phyloP scores from a whole-genome alignment of 768 basidiomycete genomes.

The Mycena albidolilacea region DNA sequence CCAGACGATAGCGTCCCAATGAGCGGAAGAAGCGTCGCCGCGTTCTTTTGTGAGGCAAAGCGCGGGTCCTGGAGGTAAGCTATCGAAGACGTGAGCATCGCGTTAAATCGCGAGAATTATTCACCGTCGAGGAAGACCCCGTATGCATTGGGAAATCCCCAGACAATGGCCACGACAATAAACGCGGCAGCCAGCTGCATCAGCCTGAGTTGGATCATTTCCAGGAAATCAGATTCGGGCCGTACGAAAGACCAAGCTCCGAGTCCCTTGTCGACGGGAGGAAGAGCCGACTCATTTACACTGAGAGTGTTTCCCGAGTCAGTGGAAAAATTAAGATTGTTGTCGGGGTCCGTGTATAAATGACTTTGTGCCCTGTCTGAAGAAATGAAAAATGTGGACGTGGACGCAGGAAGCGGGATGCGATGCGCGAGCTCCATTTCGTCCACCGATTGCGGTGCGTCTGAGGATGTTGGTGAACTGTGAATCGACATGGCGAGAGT shows the following conservation, averaged over 20 bases:
- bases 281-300: conserved; percentile 28
- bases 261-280: conserved; percentile 43
- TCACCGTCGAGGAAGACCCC: conserved; percentile 48
- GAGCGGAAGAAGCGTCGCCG: conserved; percentile 46
- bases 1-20: conserved; percentile 48
- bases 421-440: conserved; percentile 34
- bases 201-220: not conserved
- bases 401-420: conserved; percentile 29
- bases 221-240: not conserved
- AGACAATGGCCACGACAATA: conserved; percentile 47
- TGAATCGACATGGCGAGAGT: not conserved
- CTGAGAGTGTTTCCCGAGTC: too few species aligned
- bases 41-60: conserved; percentile 41
- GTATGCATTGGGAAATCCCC: conserved; percentile 48
- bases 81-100: not conserved
- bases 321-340: not conserved
- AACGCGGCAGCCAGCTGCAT: conserved; percentile 46
- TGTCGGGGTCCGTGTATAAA: not conserved
- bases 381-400: conserved; percentile 14
- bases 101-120: not conserved
- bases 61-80: conserved; percentile 46
- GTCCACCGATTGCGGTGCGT: not conserved
- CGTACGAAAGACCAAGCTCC: conserved; percentile 48
- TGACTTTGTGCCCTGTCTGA: conserved; percentile 33
- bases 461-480: not conserved